Conservation (phyloP, 1,139 yeast species). For the Protomyces gravidus region DNA sequence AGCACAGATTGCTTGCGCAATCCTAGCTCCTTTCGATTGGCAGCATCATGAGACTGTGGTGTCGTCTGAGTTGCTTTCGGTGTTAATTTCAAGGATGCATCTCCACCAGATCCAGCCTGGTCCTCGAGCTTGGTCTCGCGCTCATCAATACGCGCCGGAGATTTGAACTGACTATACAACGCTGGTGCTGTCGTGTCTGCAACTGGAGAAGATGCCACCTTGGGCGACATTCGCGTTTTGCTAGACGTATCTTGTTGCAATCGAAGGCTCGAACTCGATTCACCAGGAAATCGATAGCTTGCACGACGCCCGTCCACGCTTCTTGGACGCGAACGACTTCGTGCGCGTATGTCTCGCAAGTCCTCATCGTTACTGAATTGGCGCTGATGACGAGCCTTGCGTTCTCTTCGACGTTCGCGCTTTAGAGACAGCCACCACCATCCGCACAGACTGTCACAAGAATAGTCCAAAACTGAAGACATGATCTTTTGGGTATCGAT, state of each 20-base stretch:
- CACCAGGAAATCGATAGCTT: background rate
- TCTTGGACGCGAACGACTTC: background rate
- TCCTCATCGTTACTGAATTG: background rate
- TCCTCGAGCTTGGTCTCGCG: background rate
- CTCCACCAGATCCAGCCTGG: background rate
- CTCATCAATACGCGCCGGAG: background rate
- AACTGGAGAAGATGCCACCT: background rate
- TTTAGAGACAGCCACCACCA: constrained; percentile 73
- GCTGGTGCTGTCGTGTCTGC: background rate
- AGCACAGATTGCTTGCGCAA: constrained; percentile 13
- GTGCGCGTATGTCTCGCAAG: background rate
- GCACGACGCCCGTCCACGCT: background rate
- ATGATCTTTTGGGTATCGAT: constrained; percentile 63
- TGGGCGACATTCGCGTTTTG: background rate
- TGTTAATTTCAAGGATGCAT: background rate
- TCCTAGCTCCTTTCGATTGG: constrained; percentile 10
- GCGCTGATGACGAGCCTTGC: constrained; percentile 6
- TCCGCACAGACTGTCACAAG: constrained; percentile 78
- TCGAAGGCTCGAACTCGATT: background rate
- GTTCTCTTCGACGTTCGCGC: constrained; percentile 46
- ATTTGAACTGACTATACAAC: background rate
- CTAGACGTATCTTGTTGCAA: background rate
- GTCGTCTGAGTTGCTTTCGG: background rate
- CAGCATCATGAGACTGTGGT: background rate
- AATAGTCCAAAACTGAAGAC: constrained; percentile 55